Percentiles rank a stretch among this genome's conserved stretches.
Evolutionary conservation across 1,139 yeast genomes (phyloP).

Genomic region (Candida labiduridarum): DNA sequence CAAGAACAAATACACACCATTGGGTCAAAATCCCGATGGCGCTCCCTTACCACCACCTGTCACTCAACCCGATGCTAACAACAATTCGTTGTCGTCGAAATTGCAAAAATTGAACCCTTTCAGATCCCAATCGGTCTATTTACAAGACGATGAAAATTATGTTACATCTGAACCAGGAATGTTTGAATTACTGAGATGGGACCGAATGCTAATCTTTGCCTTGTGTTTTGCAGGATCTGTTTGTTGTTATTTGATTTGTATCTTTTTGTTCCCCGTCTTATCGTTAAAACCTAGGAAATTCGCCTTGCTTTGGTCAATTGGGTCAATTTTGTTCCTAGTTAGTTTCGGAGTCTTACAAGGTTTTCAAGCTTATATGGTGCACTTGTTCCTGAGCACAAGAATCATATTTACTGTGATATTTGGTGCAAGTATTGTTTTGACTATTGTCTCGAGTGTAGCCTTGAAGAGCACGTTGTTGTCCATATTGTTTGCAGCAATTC

Average conservation of each 20-base stretch:
- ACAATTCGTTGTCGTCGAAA: constrained; percentile 28
- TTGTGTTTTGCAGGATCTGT: constrained; percentile 57
- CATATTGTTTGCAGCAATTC: constrained; percentile 53
- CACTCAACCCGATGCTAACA: constrained; percentile 21
- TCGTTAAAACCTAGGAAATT: constrained; percentile 60
- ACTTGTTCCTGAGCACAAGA: constrained; percentile 53
- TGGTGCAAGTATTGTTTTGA: constrained; percentile 50
- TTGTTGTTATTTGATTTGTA: constrained; percentile 56
- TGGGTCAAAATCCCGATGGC: constrained; percentile 34
- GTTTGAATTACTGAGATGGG: constrained; percentile 58
- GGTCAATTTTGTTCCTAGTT: constrained; percentile 57
- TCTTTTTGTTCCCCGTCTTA: constrained; percentile 58
- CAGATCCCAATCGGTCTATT: constrained; percentile 35
- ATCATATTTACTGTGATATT: constrained; percentile 53
- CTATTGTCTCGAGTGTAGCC: constrained; percentile 49
- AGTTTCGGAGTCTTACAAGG: constrained; percentile 65
- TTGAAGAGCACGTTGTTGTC: constrained; percentile 52
- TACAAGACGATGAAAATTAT: constrained; percentile 47
- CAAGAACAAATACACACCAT: constrained; percentile 30
- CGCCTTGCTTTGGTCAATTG: constrained; percentile 63
- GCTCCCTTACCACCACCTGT: constrained; percentile 46
- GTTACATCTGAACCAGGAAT: constrained; percentile 50
- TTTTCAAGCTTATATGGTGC: constrained; percentile 46
- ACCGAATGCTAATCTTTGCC: constrained; percentile 57
- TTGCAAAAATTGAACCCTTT: constrained; percentile 46